Conservation (phyloP, 345 rosid genomes). For the Toxicodendron radicans region DNA sequence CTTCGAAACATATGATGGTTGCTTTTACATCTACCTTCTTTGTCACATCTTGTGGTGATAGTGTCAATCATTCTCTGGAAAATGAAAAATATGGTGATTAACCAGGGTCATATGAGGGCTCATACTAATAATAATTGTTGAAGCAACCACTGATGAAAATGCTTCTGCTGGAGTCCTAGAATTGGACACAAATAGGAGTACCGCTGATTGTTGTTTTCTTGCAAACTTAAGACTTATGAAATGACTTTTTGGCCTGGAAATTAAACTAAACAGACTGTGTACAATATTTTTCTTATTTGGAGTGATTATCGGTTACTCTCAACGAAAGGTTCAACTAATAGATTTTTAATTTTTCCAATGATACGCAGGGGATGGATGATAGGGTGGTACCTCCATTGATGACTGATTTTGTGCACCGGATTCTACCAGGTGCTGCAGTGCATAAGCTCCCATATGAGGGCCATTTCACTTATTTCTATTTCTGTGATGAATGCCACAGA, state of each 20-base stretch:
- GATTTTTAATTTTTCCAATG: background rate
- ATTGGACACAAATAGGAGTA: background rate
- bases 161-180: background rate
- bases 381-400: slow-evolving; percentile 63
- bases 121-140: background rate
- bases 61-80: background rate
- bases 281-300: slow-evolving; percentile 4
- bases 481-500: slow-evolving; percentile 70
- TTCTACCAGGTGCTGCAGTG: slow-evolving; percentile 66
- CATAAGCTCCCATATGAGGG: slow-evolving; percentile 78
- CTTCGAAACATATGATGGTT: background rate
- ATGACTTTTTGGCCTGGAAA: background rate
- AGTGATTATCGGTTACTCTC: background rate
- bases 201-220: background rate
- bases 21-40: background rate
- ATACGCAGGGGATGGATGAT: slow-evolving; percentile 67
- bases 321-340: background rate
- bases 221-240: background rate
- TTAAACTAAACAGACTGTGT: background rate
- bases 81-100: background rate
- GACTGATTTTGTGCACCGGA: slow-evolving; percentile 70
- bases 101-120: background rate
- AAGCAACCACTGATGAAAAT: background rate
- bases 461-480: slow-evolving; percentile 60
- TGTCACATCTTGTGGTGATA: background rate